phyloP scores from a whole-genome alignment of 129 eudicot species.

The Sambucus nigra region DNA sequence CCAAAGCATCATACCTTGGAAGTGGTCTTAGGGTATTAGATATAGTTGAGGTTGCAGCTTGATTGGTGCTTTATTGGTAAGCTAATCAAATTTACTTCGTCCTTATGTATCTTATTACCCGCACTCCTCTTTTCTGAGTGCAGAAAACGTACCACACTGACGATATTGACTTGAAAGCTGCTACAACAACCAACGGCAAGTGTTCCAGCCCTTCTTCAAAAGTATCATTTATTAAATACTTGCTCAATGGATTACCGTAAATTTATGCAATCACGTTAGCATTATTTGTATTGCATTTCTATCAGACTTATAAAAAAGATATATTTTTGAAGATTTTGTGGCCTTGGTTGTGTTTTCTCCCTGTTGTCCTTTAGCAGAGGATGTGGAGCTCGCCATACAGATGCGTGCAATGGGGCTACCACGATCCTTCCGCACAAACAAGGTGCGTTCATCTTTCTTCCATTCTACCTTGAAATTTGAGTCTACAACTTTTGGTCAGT shows the following conservation, averaged over 20 bases:
- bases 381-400: slow-evolving; percentile 37
- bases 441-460: slow-evolving; percentile 26
- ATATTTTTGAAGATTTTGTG: slow-evolving; percentile 4
- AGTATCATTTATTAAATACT: neutral
- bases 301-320: neutral
- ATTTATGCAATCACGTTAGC: neutral
- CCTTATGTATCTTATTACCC: neutral
- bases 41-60: neutral
- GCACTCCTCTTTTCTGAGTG: neutral
- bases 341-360: slow-evolving; percentile 22
- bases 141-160: slow-evolving; percentile 4
- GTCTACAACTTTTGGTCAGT: neutral
- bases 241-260: neutral
- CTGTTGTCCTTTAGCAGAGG: slow-evolving; percentile 24
- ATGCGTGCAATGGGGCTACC: slow-evolving; percentile 86
- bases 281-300: neutral
- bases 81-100: neutral
- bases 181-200: slow-evolving; percentile 16
- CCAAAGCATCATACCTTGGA: no score
- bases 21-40: no score
- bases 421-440: slow-evolving; percentile 65
- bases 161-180: slow-evolving; percentile 1
- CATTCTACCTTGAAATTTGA: neutral
- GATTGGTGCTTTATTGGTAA: neutral
- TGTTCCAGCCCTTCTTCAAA: neutral